Evolutionary conservation across 345 rosid genomes (phyloP).

Genomic region (Heritiera fomes): DNA sequence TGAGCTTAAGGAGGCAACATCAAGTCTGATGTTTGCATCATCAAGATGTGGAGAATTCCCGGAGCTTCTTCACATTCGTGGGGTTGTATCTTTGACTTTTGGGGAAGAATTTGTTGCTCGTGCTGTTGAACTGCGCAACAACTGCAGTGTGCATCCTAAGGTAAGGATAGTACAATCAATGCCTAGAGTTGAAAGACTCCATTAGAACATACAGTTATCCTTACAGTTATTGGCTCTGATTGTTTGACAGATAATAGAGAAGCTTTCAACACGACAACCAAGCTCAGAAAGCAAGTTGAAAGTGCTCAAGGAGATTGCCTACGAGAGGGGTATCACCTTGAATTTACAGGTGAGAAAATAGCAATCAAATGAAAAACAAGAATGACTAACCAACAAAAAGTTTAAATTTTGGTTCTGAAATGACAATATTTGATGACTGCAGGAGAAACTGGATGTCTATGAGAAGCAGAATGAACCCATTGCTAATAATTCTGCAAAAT

Average conservation of each 20-base stretch:
- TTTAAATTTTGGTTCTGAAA: neutral
- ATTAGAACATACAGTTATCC: neutral
- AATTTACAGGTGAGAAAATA: slow-evolving; percentile 26
- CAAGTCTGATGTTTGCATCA: slow-evolving; percentile 59
- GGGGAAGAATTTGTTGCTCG: slow-evolving; percentile 44
- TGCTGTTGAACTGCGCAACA: slow-evolving; percentile 43
- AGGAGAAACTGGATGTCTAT: slow-evolving; percentile 22
- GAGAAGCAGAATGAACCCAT: neutral
- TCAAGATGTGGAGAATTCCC: slow-evolving; percentile 61
- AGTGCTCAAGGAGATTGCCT: slow-evolving; percentile 40
- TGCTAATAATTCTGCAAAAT: slow-evolving; percentile 2
- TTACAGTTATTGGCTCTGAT: neutral
- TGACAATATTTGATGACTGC: slow-evolving; percentile 6
- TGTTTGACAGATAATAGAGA: slow-evolving; percentile 43
- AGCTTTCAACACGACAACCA: slow-evolving; percentile 39
- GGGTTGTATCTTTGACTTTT: slow-evolving; percentile 27
- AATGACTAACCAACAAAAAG: neutral
- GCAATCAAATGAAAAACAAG: neutral
- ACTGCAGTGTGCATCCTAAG: slow-evolving; percentile 43
- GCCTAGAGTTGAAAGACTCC: neutral
- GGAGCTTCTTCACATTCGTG: slow-evolving; percentile 47
- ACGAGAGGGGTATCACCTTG: slow-evolving; percentile 37
- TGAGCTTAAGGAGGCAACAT: slow-evolving; percentile 48
- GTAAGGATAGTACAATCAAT: slow-evolving; percentile 22
- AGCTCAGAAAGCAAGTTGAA: slow-evolving; percentile 43